Evolutionary conservation across 177 flowering plant genomes (phyloP), one percentile per base, ranked within the genome.

Genomic region (Vitis hybrid): DNA sequence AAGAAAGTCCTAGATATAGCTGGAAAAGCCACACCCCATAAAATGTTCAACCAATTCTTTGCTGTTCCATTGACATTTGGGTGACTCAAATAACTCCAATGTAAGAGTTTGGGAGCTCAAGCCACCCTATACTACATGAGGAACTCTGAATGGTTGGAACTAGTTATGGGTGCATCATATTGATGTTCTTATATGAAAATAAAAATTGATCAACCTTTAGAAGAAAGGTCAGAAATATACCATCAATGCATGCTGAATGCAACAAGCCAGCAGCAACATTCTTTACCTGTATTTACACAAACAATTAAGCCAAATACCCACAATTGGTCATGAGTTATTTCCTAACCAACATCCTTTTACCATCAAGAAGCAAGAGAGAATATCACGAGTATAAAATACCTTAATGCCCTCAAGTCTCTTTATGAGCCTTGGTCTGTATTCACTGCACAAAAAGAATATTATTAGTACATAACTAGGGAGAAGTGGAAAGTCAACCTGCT

Each of bases 401-500:
- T 92, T 87, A 15, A 81, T 64, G 27, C 86, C 93, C 70, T 90
- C 91, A 69, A 90, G 90, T 50, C 75, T 72, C 78, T 87, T 91
- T 66, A 93, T 85, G 51, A 90, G 91, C 74, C 99, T 87, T 61
- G 99, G 99, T 65, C 86, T 91, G 73, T 83, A 93, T 75, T 94
- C 99, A 76, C 98, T 94, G 90, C 84, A 80, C 11, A 61, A 58
- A 66, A 51, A 3, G 1, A 51, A 17, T 46, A 69, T 14, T 17
- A 53, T 6, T 17, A 9, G 32, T 30, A 56, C 12, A 30, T 27
- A 13, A 20, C 30, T 20, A 52, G 18, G 3, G 13, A n/a, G 27
- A 18, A 14, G 12, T 12, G 20, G 7, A 50, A 14, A 52, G 9
- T 11, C 27, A 21, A 52, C 6, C 27, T 58, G 11, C 61, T 24